phyloP scores from a whole-genome alignment of 768 basidiomycete species.

The Crepidotus variabilis region DNA sequence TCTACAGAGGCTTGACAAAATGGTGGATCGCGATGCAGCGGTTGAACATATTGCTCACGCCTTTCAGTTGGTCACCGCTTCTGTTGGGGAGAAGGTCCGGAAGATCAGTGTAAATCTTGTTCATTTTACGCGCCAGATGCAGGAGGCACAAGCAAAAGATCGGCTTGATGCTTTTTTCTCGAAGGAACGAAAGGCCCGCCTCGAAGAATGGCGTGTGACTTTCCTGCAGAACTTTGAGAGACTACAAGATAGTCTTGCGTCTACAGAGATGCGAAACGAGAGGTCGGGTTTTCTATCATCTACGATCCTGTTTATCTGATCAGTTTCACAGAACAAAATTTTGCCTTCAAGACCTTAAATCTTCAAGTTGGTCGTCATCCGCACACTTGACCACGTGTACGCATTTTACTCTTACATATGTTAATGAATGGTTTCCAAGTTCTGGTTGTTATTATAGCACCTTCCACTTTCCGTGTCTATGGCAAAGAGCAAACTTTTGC shows the following conservation, averaged over 20 bases:
- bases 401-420: neutral
- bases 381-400: neutral
- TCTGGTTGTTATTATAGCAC: too few relatives aligned
- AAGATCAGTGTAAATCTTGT: neutral
- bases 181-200: neutral
- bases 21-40: neutral
- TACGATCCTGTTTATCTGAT: too few relatives aligned
- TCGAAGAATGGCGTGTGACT: neutral
- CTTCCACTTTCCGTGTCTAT: neutral
- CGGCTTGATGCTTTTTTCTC: neutral
- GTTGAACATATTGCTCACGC: neutral
- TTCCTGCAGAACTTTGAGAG: neutral
- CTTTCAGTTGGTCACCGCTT: neutral
- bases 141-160: neutral
- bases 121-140: neutral
- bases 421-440: neutral
- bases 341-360: too few relatives aligned
- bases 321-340: too few relatives aligned
- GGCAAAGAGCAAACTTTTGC: slow-evolving; percentile 7
- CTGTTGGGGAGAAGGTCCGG: neutral
- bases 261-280: neutral
- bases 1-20: neutral
- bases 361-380: neutral
- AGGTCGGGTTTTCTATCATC: too few relatives aligned
- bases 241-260: neutral